Evolutionary conservation across 2,329 filamentous ascomycete genomes (phyloP), one percentile per base, ranked within the genome.

Genomic region (Bipolaris oryzae): DNA sequence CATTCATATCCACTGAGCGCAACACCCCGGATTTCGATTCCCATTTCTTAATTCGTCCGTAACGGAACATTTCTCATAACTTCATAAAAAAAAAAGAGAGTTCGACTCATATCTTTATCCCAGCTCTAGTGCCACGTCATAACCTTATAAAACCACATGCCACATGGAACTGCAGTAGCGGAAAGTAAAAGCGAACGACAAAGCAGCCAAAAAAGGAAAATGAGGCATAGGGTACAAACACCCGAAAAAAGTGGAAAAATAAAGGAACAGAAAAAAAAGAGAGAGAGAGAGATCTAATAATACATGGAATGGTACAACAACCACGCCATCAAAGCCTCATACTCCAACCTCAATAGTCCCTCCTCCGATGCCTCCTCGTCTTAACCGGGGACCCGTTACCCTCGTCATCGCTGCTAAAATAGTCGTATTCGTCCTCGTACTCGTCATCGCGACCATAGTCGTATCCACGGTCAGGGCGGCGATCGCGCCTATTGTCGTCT

Each of bases 391-490:
- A 59, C 0, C 58, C 61, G 41, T 57, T 51, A 4, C 60, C 58
- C 33, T 64, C 62, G 18, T 53, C 56, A 13, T 55, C 58, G 38
- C 54, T 61, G 49, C 61, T 65, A 43, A 55, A 63, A 25, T 58
- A 63, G 28, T 65, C 61, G 33, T 63, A 58, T 7, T 61, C 51
- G 28, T 60, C 42, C 2, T 41, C 38, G 3, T 44, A 25, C 5
- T 44, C 38, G 1, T 44, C 42, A 13, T 44, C 61, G n/a, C 58
- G 58, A 50, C 52, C 58, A 50, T 60, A 47, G 28, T 65, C 61
- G 42, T 65, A 63, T 38, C 62, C 62, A 50, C 50, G 62, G 23
- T 65, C 62, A 25, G 61, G 62, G 16, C 62, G 56, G n/a, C 55
- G 56, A 51, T 66, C 63, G 35, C 60, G 58, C 11, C 51, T 48